These are phyloP conservation scores for Aspergillaceae sp. DNA, from an alignment of 2,329 filamentous ascomycete species.

Conservation along the genomic window DNA sequence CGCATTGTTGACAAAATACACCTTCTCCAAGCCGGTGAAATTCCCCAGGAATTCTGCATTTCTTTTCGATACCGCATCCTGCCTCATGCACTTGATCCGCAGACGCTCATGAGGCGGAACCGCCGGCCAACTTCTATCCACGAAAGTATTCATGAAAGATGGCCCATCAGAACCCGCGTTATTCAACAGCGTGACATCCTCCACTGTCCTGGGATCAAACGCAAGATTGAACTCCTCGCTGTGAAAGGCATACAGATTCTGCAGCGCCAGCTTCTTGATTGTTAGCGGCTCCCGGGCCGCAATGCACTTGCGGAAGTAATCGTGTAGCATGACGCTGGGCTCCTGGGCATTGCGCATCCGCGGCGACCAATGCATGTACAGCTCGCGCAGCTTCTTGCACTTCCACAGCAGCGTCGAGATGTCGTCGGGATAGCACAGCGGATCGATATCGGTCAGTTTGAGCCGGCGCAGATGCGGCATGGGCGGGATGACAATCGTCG, in stretches of 20 bases:
- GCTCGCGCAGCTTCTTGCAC: slow-evolving; percentile 46
- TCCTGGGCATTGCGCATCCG: slow-evolving; percentile 54
- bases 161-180: slow-evolving; percentile 39
- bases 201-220: slow-evolving; percentile 33
- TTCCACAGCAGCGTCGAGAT: slow-evolving; percentile 47
- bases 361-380: slow-evolving; percentile 53
- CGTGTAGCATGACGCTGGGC: slow-evolving; percentile 46
- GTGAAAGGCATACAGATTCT: slow-evolving; percentile 51
- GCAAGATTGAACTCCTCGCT: slow-evolving; percentile 39
- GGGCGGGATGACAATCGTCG: slow-evolving; percentile 47
- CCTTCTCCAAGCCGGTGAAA: slow-evolving; percentile 39
- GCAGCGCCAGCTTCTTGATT: slow-evolving; percentile 45
- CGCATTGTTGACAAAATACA: slow-evolving; percentile 45
- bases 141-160: slow-evolving; percentile 40
- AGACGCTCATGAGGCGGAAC: slow-evolving; percentile 21
- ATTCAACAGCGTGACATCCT: slow-evolving; percentile 48
- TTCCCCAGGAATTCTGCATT: slow-evolving; percentile 35
- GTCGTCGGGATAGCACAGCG: slow-evolving; percentile 56
- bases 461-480: slow-evolving; percentile 48
- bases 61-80: slow-evolving; percentile 42
- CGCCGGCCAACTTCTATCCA: slow-evolving; percentile 48
- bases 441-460: slow-evolving; percentile 52
- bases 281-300: slow-evolving; percentile 39
- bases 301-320: slow-evolving; percentile 49
- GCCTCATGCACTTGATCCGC: slow-evolving; percentile 40